Percentiles rank a stretch among this genome's conserved stretches.
Conservation (phyloP, 2,329 filamentous ascomycete species). For the Emericellopsis cladophorae region DNA sequence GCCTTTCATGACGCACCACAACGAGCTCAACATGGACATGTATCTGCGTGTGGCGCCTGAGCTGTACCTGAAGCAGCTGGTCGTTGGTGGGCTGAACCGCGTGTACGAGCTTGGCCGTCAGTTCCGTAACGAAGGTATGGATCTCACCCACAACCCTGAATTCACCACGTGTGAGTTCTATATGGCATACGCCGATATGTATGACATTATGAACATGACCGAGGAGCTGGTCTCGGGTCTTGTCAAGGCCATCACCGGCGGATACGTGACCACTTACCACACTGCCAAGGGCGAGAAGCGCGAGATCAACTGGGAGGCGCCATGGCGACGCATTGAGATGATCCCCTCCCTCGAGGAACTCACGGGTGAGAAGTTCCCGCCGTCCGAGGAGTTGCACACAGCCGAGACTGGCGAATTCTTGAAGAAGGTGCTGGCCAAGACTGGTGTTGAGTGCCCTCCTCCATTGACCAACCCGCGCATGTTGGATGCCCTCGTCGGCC, state of each 20-base stretch:
- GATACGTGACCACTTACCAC: constrained; percentile 75
- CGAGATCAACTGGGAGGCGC: constrained; percentile 90
- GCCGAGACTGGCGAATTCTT: constrained; percentile 83
- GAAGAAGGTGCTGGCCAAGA: constrained; percentile 72
- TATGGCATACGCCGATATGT: constrained; percentile 81
- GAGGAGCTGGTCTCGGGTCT: constrained; percentile 86
- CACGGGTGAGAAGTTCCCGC: constrained; percentile 86
- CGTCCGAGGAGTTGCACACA: constrained; percentile 80
- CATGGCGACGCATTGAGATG: constrained; percentile 93
- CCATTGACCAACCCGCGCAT: constrained; percentile 90
- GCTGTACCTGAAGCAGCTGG: constrained; percentile 89
- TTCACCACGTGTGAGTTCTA: constrained; percentile 99
- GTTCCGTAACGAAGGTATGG: constrained; percentile 77
- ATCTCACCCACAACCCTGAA: constrained; percentile 80
- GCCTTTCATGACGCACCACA: constrained; percentile 92
- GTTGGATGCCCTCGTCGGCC: constrained; percentile 87
- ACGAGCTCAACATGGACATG: constrained; percentile 88
- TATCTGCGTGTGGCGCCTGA: constrained; percentile 93
- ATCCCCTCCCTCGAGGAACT: constrained; percentile 74
- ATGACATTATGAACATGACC: constrained; percentile 70
- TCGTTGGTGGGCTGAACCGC: constrained; percentile 86
- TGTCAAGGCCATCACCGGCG: constrained; percentile 78
- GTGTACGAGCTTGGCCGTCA: constrained; percentile 94
- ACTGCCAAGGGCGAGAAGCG: constrained; percentile 78
- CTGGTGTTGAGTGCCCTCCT: constrained; percentile 77